A percentile compares a stretch with the other conserved stretches of the same genome.
Conservation (phyloP, 2,329 filamentous ascomycete species). For the Aspergillus jensenii region DNA sequence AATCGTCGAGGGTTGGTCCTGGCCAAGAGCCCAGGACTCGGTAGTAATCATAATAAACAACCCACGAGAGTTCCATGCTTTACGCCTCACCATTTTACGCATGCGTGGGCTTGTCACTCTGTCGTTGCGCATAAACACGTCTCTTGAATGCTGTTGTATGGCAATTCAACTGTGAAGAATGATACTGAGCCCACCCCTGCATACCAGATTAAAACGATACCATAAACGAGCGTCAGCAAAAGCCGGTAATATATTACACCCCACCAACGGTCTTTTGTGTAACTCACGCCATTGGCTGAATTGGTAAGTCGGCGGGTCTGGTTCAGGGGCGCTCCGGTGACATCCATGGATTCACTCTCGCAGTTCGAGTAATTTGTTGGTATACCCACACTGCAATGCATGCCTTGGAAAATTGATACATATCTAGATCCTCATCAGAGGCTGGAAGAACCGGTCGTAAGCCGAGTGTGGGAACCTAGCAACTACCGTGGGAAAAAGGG, state of each 20-base stretch:
- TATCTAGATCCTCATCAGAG: neutral
- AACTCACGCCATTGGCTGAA: neutral
- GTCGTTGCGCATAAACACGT: neutral
- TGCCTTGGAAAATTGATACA: neutral
- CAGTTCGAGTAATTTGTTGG: conserved; percentile 7
- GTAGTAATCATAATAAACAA: neutral
- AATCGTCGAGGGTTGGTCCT: neutral
- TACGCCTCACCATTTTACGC: too few species aligned
- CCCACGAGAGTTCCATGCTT: neutral
- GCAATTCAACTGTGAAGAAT: conserved; percentile 14
- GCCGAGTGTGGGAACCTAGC: neutral
- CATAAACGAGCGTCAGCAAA: conserved; percentile 15
- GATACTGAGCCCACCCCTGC: conserved; percentile 28
- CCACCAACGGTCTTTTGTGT: neutral
- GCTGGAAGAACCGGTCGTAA: neutral
- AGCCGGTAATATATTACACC: conserved; percentile 7
- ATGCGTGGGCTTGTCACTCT: neutral
- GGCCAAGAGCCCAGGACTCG: neutral
- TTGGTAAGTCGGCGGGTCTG: conserved; percentile 20
- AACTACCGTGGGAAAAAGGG: neutral
- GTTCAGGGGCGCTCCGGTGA: conserved; percentile 30
- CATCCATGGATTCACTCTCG: conserved; percentile 11
- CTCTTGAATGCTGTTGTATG: conserved; percentile 11
- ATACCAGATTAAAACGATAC: conserved; percentile 26
- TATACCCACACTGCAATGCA: neutral